Evolutionary conservation across 2,329 filamentous ascomycete species (phyloP).

Genomic region (Stagonosporopsis vannaccii): DNA sequence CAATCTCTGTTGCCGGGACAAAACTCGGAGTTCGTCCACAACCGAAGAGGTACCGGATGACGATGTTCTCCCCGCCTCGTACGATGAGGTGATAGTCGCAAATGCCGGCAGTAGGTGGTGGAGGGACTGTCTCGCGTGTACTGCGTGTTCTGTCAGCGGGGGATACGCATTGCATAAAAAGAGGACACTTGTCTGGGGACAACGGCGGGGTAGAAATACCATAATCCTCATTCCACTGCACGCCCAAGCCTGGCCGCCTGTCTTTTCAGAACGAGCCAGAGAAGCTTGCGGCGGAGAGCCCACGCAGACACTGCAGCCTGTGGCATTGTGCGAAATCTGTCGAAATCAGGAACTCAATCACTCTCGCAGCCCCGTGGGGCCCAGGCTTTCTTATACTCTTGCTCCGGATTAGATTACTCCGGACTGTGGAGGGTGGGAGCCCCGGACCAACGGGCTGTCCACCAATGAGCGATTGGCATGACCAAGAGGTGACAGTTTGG

Average conservation of each 20-base stretch:
- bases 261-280: slow-evolving; percentile 17
- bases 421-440: slow-evolving; percentile 20
- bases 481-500: slow-evolving; percentile 13
- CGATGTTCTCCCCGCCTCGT: slow-evolving; percentile 8
- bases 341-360: background rate
- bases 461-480: slow-evolving; percentile 16
- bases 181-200: slow-evolving; percentile 9
- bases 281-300: slow-evolving; percentile 17
- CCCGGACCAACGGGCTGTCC: slow-evolving; percentile 10
- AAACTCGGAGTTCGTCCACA: slow-evolving; percentile 17
- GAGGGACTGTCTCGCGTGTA: slow-evolving; percentile 11
- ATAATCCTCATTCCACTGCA: slow-evolving; percentile 14
- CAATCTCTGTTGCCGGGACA: slow-evolving; percentile 22
- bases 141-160: slow-evolving; percentile 13
- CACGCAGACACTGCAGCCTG: slow-evolving; percentile 17
- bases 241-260: slow-evolving; percentile 16
- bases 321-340: slow-evolving; percentile 5
- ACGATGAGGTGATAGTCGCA: slow-evolving; percentile 9
- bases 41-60: slow-evolving; percentile 19
- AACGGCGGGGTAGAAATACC: slow-evolving; percentile 11
- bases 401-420: slow-evolving; percentile 18
- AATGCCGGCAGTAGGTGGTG: background rate
- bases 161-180: slow-evolving; percentile 5
- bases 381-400: slow-evolving; percentile 15
- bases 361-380: slow-evolving; percentile 14